Evolutionary conservation across 495 filamentous ascomycete species (phyloP), one percentile per base, ranked within the genome.

Genomic region (Aspergillus coremiiformis): DNA sequence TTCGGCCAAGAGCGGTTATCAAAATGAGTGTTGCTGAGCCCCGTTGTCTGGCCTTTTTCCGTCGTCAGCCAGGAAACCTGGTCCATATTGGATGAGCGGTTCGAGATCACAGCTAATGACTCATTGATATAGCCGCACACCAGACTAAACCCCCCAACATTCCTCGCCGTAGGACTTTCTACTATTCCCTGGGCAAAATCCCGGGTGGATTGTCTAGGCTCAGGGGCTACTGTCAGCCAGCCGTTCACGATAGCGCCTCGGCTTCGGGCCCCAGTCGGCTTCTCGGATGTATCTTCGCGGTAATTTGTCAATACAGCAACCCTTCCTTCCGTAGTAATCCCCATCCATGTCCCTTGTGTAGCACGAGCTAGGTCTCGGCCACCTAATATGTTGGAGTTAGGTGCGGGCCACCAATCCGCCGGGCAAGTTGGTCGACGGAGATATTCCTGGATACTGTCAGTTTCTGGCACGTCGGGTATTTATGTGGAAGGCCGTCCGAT

Each of bases 291-390:
- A 12, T 64, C 54, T 72, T 97, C 93, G 47, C 89, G 86, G 63
- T 90, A 96, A 74, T 99, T 99, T 48, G 94, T 97, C 30, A 99
- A 77, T 30, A 94, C 84, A 11, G 94, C 91, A 43, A 99, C 70
- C 53, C 88, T 88, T 14, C 93, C 93, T 27, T 84, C 72, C 52
- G 76, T 82, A 33, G 90, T 96, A 54, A 99, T 78, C 24, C 90
- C 93, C 49, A 97, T 82, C 93, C 94, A 99, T 39, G 94, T 97
- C 21, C 93, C 93, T 46, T 82, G 80, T 20, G 75, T 80, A 12
- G 76, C 56, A 15, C 84, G 78, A 12, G 84, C 78, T 11, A 89
- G 75, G 62, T 89, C 85, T 49, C 83, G 79, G 37, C 84, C 85
- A 22, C 79, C 84, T 21, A 88, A 79, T 55, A 89, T 74, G 56